These are phyloP conservation scores for Torrubiellomyces zombiae DNA, from an alignment of 2,329 filamentous ascomycete species.

Conservation along the genomic window DNA sequence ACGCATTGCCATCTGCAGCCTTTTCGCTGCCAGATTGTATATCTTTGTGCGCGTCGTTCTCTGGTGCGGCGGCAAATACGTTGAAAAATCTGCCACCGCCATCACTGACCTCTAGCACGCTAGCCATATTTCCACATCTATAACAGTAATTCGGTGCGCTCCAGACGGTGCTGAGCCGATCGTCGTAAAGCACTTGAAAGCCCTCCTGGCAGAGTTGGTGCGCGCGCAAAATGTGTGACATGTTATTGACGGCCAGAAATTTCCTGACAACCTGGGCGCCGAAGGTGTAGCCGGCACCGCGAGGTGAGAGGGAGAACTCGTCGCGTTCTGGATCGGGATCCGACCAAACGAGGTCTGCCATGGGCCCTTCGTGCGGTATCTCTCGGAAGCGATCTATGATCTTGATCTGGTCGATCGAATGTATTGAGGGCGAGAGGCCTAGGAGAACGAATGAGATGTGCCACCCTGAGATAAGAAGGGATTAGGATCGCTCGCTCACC, in stretches of 20 bases:
- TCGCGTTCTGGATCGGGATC: slow-evolving; percentile 95
- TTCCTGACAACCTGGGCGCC: slow-evolving; percentile 96
- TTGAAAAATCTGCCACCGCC: slow-evolving; percentile 91
- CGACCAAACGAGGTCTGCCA: slow-evolving; percentile 99
- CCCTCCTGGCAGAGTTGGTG: slow-evolving; percentile 98
- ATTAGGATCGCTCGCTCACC: slow-evolving; percentile 27
- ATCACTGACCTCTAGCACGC: slow-evolving; percentile 89
- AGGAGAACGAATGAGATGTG: neutral
- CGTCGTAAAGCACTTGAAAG: slow-evolving; percentile 92
- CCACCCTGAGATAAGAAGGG: neutral
- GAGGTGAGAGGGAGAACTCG: slow-evolving; percentile 85
- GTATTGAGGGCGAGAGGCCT: slow-evolving; percentile 78
- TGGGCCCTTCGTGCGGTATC: slow-evolving; percentile 95
- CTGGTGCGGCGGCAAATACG: slow-evolving; percentile 89
- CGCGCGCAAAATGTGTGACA: slow-evolving; percentile 95
- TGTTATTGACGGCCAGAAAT: slow-evolving; percentile 90
- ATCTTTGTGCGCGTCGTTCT: slow-evolving; percentile 85
- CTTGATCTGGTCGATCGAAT: slow-evolving; percentile 98
- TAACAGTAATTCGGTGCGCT: slow-evolving; percentile 95
- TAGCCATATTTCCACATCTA: slow-evolving; percentile 91
- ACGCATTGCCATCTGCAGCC: slow-evolving; percentile 38
- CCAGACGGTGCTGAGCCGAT: slow-evolving; percentile 90
- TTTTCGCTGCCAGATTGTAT: slow-evolving; percentile 64
- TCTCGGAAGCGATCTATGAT: slow-evolving; percentile 98
- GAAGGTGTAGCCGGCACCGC: slow-evolving; percentile 93